Base-by-base conservation (phyloP, 768 basidiomycete genomes). In the Panellus pusillus region DNA sequence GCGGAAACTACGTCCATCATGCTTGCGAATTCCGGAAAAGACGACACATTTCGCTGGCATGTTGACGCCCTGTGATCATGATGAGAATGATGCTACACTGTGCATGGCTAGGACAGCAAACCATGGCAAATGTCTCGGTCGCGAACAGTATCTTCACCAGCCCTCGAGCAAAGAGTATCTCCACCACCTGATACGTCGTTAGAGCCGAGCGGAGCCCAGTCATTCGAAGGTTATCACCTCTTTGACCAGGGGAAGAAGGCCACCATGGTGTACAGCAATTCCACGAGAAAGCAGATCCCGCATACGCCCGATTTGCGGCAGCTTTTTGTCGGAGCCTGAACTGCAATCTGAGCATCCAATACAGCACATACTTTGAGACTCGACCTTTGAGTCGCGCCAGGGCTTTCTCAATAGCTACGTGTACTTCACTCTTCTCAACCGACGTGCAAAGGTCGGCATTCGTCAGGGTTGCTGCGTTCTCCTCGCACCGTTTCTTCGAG, bases 51-150 rank as follows among this genome's bases (percentile, higher is more conserved):
- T 89, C 2, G 97, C 93, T 17, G 97, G 97, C 97, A 99, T 99
- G 70, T 99, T 99, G 50, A 99, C 97, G 44, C 97, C 97, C 95
- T 98, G 55, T 13, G 48, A 12, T 28, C 35, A 15, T 35, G 32
- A 14, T 32, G 13, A 54, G 55, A 54, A 29, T 29, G n/a, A 28
- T 28, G n/a, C n/a, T n/a, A 27, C n/a, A 15, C 28, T 40, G 17
- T 31, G 31, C 29, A 15, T 9, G 7, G 24, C n/a, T 19, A 37
- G 42, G 17, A 41, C 48, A n/a, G 65, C 76, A 52, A 51, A 93
- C 95, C 96, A 99, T 98, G 0, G 96, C 96, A 68, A 99, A 99
- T 0, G 97, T 99, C 72, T 99, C 97, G 5, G 97, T 99, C 1
- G 97, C 97, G 67, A 99, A 99, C 7, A 99, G 74, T 18, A 97